Evolutionary conservation across 176 grass and related monocot species (phyloP), one percentile per base, ranked within the genome.

Genomic region (Alopecurus myosuroides): DNA sequence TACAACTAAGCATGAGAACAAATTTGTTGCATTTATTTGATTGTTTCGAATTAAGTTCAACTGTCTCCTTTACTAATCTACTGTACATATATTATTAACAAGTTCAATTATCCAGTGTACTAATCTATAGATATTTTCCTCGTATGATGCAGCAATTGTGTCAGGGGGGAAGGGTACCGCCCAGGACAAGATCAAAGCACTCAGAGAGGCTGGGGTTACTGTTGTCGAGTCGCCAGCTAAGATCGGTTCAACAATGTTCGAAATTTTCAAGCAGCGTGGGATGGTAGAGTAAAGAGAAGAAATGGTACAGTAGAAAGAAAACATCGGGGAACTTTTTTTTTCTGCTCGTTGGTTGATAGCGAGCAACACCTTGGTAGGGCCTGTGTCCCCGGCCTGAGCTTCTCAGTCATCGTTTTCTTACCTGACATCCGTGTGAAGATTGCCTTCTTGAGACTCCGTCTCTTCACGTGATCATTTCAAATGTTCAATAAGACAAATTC

Each of bases 221-320:
- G 97, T 98, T 19, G 97, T 96, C 0, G 97, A 98, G 81, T 98
- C 93, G 22, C 97, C 93, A 51, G 97, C 97, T 5, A 98, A 98
- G 89, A 98, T 98, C 34, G 97, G 97, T 70, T 76, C 85, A 31
- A 75, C 85, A 14, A 98, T 98, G 93, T 84, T 90, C 13, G 91
- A 96, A 57, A 83, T 92, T 87, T 98, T 98, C 82, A 98, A 94
- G 86, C 85, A 98, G 70, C 93, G 91, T 15, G 97, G 93, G 19
- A 92, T 98, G 74, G 48, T 94, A 88, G 87, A 94, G 41, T 98
- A 98, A 82, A 79, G 31, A 76, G 77, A 79, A n/a, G 13, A 48
- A 75, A 60, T 44, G 81, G 85, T 80, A 90, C 85, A 87, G 80
- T 90, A 80, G 76, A 87, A 55, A 87, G 6, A 66, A 63, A 84